Conservation (phyloP, 352 stramenopile species). For the Phytophthora ohioensis region DNA sequence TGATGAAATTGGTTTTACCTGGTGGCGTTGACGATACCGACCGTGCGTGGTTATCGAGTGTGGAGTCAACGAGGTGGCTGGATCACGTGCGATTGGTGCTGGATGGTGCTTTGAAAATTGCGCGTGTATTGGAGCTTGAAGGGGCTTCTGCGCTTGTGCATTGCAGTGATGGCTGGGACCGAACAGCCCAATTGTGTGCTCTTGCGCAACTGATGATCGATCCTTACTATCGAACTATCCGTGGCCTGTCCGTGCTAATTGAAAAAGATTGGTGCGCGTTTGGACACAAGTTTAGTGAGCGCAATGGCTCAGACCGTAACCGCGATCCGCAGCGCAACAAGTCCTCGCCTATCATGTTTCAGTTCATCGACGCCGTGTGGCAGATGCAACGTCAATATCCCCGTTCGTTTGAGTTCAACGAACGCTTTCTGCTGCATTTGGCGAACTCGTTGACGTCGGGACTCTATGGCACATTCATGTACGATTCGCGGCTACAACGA, state of each 20-base stretch:
- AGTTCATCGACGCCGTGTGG: constrained; percentile 89
- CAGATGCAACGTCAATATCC: constrained; percentile 87
- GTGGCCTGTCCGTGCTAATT: constrained; percentile 80
- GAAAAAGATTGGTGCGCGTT: constrained; percentile 92
- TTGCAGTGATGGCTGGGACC: constrained; percentile 91
- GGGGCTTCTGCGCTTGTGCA: constrained; percentile 86
- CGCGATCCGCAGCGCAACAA: constrained; percentile 82
- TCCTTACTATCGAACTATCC: constrained; percentile 87
- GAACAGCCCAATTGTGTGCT: constrained; percentile 79
- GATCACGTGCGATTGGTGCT: constrained; percentile 87
- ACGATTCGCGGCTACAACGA: constrained; percentile 76
- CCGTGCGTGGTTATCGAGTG: constrained; percentile 70
- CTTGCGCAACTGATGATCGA: constrained; percentile 91
- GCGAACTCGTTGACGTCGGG: constrained; percentile 84
- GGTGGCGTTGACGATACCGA: constrained; percentile 73
- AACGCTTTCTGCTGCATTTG: constrained; percentile 82
- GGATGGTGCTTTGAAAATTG: constrained; percentile 86
- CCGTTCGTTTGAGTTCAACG: constrained; percentile 88
- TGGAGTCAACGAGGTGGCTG: constrained; percentile 87
- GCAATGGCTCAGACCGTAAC: constrained; percentile 71
- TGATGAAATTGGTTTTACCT: constrained; percentile 79
- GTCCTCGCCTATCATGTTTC: constrained; percentile 86
- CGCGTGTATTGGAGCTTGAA: constrained; percentile 85
- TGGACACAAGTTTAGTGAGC: constrained; percentile 86
- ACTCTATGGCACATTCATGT: constrained; percentile 86